Conservation (phyloP, 768 basidiomycete species). For the Pleurotus salmoneostramineus region DNA sequence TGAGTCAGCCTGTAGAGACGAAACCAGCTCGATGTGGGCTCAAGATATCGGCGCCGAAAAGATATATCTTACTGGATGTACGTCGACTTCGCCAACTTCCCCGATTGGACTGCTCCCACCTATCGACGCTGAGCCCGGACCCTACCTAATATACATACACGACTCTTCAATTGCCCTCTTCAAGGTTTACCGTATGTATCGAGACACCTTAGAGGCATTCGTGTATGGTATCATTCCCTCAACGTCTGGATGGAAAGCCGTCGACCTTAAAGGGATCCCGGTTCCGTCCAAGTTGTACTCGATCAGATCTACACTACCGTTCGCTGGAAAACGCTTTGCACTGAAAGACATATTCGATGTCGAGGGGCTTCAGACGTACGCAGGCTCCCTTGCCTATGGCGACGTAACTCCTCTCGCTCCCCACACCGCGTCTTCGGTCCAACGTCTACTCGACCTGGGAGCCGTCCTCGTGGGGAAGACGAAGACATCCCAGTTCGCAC, state of each 20-base stretch:
- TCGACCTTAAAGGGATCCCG: slow-evolving; percentile 32
- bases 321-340: slow-evolving; percentile 43
- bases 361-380: slow-evolving; percentile 27
- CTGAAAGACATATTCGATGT: slow-evolving; percentile 42
- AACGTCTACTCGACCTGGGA: slow-evolving; percentile 42
- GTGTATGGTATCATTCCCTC: slow-evolving; percentile 38
- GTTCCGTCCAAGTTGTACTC: slow-evolving; percentile 46
- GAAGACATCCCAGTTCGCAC: slow-evolving; percentile 50
- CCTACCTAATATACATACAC: not conserved
- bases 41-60: not conserved
- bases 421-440: slow-evolving; percentile 35
- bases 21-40: not conserved
- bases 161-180: slow-evolving; percentile 8
- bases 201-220: slow-evolving; percentile 40
- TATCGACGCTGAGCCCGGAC: not conserved
- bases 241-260: slow-evolving; percentile 23
- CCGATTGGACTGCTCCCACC: not conserved
- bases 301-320: slow-evolving; percentile 21
- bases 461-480: slow-evolving; percentile 51
- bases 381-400: slow-evolving; percentile 28
- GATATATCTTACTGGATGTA: not conserved
- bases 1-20: not conserved
- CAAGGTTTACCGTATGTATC: slow-evolving; percentile 33
- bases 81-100: not conserved
- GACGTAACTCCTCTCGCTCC: slow-evolving; percentile 29